Base-by-base conservation (phyloP, 1,284 basidiomycete species). In the Anthracocystis walkeri region DNA sequence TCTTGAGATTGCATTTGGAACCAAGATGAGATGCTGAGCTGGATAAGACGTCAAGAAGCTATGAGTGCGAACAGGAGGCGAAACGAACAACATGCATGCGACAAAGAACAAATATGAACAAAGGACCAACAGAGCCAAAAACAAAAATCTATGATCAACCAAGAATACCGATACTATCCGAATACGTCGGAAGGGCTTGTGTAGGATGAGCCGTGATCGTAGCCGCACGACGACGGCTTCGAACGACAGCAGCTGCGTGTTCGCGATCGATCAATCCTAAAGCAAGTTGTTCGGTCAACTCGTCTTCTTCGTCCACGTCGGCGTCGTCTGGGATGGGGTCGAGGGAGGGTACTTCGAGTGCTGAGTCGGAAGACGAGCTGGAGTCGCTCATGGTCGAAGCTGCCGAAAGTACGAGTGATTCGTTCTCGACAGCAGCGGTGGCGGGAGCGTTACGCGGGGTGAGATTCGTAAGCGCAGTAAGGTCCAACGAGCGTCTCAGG, bases 281-380 rank as follows among this genome's bases (percentile, higher is more conserved):
- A 18, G 74, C 74, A 7, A 76, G 65, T 21, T 76, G 74, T 42
- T 76, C 74, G 52, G 54, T 70, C 23, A 76, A 45, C 35, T 76
- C 62, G 20, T 76, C 74, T 42, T 72, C 69, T 16, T 68, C 64
- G 48, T 69, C 65, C 7, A 66, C 55, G 20, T 72, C 74, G 27
- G 65, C 61, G 29, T 76, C 74, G 38, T 76, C 65, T 6, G 68
- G 69, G 35, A 76, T 68, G 29, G 74, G 68, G 33, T 75, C 73
- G 44, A 75, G 73, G 14, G 73, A 71, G 20, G 73, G 73, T 16
- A 75, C 58, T 35, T 65, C 72, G 27, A 75, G 48, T 6, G 53
- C 56, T 8, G 48, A 49, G 18, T 29, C 33, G 25, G 60, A 38
- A 3, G 12, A 18, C 12, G 61, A 67, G 50, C 67, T 58, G 18